Conservation (phyloP, 179 eudicot species). For the Sideroxylon spinosum region DNA sequence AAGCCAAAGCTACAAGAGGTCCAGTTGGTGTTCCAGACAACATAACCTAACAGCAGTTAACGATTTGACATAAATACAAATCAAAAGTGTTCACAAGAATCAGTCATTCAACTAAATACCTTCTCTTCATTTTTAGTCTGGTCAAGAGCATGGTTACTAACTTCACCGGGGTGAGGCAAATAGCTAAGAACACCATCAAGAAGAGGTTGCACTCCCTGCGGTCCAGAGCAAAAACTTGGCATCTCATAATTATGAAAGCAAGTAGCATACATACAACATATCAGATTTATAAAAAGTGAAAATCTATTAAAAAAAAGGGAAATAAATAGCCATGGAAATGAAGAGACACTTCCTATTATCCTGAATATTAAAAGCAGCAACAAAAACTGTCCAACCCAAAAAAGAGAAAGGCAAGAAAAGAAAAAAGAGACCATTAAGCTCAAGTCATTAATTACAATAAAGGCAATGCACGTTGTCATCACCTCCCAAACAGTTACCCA, state of each 20-base stretch:
- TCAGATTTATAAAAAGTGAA: neutral
- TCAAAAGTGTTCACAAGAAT: slow-evolving; percentile 1
- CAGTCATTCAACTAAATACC: slow-evolving; percentile 32
- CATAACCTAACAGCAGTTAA: slow-evolving; percentile 47
- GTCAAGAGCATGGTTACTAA: slow-evolving; percentile 83
- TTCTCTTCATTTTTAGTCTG: slow-evolving; percentile 86
- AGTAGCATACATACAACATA: neutral
- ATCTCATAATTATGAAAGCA: neutral
- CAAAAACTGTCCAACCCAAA: neutral
- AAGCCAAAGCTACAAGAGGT: slow-evolving; percentile 91
- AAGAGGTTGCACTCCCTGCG: slow-evolving; percentile 93
- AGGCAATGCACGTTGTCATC: no score
- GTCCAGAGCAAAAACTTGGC: slow-evolving; percentile 9
- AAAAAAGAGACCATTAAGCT: no score
- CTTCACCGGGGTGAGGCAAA: slow-evolving; percentile 90
- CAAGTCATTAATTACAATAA: no score
- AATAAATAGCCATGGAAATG: neutral
- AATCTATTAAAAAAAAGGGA: neutral
- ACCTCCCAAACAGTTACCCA: no score
- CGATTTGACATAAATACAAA: slow-evolving; percentile 1
- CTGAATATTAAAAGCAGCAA: neutral
- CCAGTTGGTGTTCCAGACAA: slow-evolving; percentile 73
- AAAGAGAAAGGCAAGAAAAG: no score
- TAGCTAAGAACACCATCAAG: slow-evolving; percentile 86
- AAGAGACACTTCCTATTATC: neutral